Base-by-base conservation (phyloP, 116 monocot genomes). In the Cymodocea nodosa region DNA sequence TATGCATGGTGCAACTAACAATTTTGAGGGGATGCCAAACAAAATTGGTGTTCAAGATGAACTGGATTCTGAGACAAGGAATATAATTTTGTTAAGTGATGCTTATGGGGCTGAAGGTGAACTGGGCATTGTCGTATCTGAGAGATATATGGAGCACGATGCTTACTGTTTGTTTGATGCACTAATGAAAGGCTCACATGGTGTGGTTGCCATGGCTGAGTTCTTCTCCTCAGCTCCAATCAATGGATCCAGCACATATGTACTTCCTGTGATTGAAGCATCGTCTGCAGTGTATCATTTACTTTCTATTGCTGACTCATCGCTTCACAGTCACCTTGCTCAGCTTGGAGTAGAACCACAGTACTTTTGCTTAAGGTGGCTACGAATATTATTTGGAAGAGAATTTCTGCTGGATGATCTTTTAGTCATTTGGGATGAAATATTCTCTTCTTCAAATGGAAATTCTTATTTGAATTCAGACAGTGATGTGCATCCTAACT, bases 71-170 rank as follows among this genome's bases (percentile, higher is more conserved):
- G 80, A 90, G 15, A 85, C 79, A 24, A 90, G 74, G 69, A 79
- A 90, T 35, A 77, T 85, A 59, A 70, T 88, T 60, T 69, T 91
- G 57, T 44, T 88, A 55, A 90, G 76, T 58, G 97, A 97, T 79
- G 71, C 91, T 20, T 97, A 90, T 82, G 97, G 97, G 51, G 82
- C 88, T 15, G 97, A 97, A 66, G 97, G 95, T 6, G 97, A 97
- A 64, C 68, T 97, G 23, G 97, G 97, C 50, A 59, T 88, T 59
- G 66, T 97, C 58, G 76, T 91, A 30, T 97, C 97, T 8, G 90
- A 97, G 57, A 85, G 82, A 62, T 97, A 90, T 49, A 76, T 97
- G 81, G 97, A 97, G 64, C 97, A 97, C 69, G 97, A 97, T 76
- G 87, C 97, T 39, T 90, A 97, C 49, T 90, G 83, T 70, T 85